Evolutionary conservation across 2,329 filamentous ascomycete species (phyloP), one percentile per base, ranked within the genome.

Genomic region (Purpureocillium takamizusanense): DNA sequence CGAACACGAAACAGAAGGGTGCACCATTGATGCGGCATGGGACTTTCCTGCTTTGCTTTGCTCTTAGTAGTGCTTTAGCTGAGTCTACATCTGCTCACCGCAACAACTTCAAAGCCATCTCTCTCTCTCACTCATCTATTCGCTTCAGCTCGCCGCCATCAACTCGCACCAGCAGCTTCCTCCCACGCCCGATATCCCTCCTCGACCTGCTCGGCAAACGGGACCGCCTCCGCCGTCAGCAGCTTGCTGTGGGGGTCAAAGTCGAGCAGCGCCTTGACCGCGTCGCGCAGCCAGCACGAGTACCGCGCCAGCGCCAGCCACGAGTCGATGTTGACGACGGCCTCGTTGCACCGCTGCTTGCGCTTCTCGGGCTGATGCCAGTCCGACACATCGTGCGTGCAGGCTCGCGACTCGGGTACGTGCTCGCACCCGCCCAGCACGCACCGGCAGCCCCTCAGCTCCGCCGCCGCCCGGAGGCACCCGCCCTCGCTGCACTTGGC

Each of bases 61-160:
- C n/a, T n/a, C n/a, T n/a, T n/a, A n/a, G n/a, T n/a, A n/a, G n/a
- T n/a, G n/a, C n/a, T n/a, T n/a, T n/a, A n/a, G n/a, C n/a, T n/a
- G n/a, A n/a, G n/a, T n/a, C n/a, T n/a, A n/a, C n/a, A n/a, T n/a
- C n/a, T n/a, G n/a, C n/a, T n/a, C n/a, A n/a, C n/a, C n/a, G n/a
- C n/a, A n/a, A n/a, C n/a, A n/a, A n/a, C n/a, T n/a, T n/a, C n/a
- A n/a, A n/a, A n/a, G n/a, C n/a, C n/a, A n/a, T n/a, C n/a, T n/a
- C n/a, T n/a, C n/a, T n/a, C n/a, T n/a, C n/a, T n/a, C n/a, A n/a
- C n/a, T n/a, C n/a, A n/a, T n/a, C n/a, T n/a, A n/a, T n/a, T n/a
- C n/a, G n/a, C n/a, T n/a, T n/a, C n/a, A n/a, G n/a, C n/a, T n/a
- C 53, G 11, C 53, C 56, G 12, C 59, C 42, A 40, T 64, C 61